A percentile compares a stretch with the other conserved stretches of the same genome.
Conservation (phyloP, 2,329 filamentous ascomycete genomes). For the Pseudophaeomoniella oleicola region DNA sequence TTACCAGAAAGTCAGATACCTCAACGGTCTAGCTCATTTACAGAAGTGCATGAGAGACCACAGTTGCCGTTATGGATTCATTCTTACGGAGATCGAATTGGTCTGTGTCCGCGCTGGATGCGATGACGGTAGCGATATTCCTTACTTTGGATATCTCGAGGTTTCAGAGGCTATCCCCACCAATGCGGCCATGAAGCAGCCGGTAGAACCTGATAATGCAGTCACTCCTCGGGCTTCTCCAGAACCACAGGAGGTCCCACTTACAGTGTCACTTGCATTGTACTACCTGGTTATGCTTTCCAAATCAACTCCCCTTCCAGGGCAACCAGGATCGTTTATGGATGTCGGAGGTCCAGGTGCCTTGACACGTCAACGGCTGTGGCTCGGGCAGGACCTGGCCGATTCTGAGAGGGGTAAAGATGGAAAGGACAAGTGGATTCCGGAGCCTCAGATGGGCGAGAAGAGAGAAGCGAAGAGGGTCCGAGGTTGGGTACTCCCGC, state of each 20-base stretch:
- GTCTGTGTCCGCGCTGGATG: conserved; percentile 72
- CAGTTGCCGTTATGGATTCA: conserved; percentile 85
- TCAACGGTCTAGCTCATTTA: conserved; percentile 70
- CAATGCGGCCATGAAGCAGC: conserved; percentile 21
- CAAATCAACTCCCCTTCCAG: conserved; percentile 43
- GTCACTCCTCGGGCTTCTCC: conserved; percentile 4
- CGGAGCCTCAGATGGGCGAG: conserved; percentile 44
- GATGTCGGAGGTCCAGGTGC: conserved; percentile 46
- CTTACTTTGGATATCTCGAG: conserved; percentile 82
- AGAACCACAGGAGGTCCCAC: conserved; percentile 13
- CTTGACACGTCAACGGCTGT: conserved; percentile 39
- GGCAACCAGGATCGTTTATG: conserved; percentile 41
- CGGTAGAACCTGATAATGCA: conserved; percentile 2
- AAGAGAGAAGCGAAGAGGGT: conserved; percentile 44
- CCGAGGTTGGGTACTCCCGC: conserved; percentile 47
- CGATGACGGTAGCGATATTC: conserved; percentile 43
- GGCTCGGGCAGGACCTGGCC: conserved; percentile 14
- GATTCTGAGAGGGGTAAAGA: conserved; percentile 19
- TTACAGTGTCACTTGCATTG: conserved; percentile 46
- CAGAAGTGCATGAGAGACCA: conserved; percentile 91
- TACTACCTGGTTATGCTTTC: conserved; percentile 54
- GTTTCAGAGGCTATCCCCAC: conserved; percentile 45
- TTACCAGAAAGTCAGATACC: conserved; percentile 75
- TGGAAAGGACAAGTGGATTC: conserved; percentile 47
- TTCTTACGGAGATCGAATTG: conserved; percentile 90